Base-by-base conservation (phyloP, 768 basidiomycete genomes). In the Hygrophorus pudorinus region DNA sequence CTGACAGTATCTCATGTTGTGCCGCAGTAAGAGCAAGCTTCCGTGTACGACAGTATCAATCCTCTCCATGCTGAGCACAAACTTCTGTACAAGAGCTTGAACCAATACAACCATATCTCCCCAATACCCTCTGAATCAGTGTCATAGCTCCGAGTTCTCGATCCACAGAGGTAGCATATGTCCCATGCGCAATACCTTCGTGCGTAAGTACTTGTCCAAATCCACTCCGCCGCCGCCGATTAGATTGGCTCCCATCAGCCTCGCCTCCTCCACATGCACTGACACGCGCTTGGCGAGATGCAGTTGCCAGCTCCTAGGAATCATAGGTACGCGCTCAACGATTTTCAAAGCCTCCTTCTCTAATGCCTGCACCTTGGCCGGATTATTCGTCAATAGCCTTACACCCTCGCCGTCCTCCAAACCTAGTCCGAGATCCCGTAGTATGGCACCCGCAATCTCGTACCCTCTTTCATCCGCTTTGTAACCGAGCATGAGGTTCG, bases 171-270 rank as follows among this genome's bases (percentile, higher is more conserved):
- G 78, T 20, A 96, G 66, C 68, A 94, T 81, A 59, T 99, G 96
- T 10, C 96, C 96, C 96, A 99, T 99, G 48, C 85, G 74, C 58
- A 90, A 65, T n/a, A 98, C 81, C 62, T 99, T 99, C 31, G 96
- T 98, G 59, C 86, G 76, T 55, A 99, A 63, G 60, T 99, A 99
- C 65, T 85, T 90, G 56, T 98, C 91, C 54, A 99, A 62, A 56
- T 99, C 96, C 45, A 78, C 77, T 1, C 91, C 88, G 44, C 80
- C 66, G 8, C 79, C 84, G 4, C 90, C 90, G 33, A 92, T 81
- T 62, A 91, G 71, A 33, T 87, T 85, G 7, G 80, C 84, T 2
- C 88, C 90, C 67, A 44, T 69, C 68, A 51, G 65, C 62, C 27
- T 56, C 60, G 18, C 48, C 60, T 31, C 57, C 62, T 48, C 54